Base-by-base conservation (phyloP, 2,329 filamentous ascomycete genomes). In the Alternaria sp. region DNA sequence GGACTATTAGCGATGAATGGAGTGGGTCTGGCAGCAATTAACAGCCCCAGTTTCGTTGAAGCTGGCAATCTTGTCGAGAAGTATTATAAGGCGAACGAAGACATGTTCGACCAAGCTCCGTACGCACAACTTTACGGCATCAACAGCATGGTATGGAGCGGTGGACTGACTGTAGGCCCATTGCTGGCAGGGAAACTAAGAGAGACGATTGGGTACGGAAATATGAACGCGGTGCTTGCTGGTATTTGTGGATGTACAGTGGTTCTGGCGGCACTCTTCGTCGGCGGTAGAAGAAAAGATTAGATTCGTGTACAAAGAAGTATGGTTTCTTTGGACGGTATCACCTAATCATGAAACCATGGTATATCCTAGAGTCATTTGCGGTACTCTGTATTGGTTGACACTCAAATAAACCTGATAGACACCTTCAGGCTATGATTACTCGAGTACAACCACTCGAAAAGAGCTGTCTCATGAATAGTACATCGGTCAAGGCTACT, bases 61-160 rank as follows among this genome's bases (percentile, higher is more conserved):
- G 81, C 85, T 1, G 85, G 85, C 5, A 76, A 79, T 11, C 80
- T 88, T 0, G 81, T 88, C 1, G 82, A 86, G 62, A 82, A 80
- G 42, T 88, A 86, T 66, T 82, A 86, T 61, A 79, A 82, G 46
- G 82, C 82, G 1, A 89, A 89, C 57, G 80, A 80, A 1, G 82
- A 81, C 0, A 78, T 86, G 51, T 89, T 89, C 64, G 44, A 86
- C 1, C 79, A 84, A 5, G 85, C 85, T 0, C 87, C 88, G 0
- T 89, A 89, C 69, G 88, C 87, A 2, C 88, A 90, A 74, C 79
- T 90, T 0, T 91, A 89, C 71, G 87, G 86, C 3, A 78, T 90
- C 59, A 88, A 87, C 66, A 87, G 84, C n/a, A 84, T 89, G 81
- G 82, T 87, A 0, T 90, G 88, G 72, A 85, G 84, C 60, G 76